phyloP scores from a whole-genome alignment of 2,329 filamentous ascomycete species.

The Ophiocordyceps camponoti-saundersi region DNA sequence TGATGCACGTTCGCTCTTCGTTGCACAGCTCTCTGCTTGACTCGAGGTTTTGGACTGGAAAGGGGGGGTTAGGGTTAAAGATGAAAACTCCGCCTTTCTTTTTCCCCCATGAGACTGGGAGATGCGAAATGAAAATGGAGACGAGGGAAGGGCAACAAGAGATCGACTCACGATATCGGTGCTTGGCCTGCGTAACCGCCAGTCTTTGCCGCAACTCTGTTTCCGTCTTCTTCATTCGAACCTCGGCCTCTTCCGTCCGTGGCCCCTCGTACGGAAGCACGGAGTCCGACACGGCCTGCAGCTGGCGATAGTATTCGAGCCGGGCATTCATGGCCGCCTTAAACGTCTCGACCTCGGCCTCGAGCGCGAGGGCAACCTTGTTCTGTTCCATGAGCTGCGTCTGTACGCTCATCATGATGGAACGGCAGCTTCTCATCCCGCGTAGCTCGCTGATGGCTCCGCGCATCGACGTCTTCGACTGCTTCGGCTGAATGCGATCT shows the following conservation, averaged over 20 bases:
- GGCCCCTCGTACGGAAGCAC: conserved; percentile 58
- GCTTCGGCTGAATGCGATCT: conserved; percentile 26
- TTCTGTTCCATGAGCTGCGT: conserved; percentile 31
- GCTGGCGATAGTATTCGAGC: conserved; percentile 76
- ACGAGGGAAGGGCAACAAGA: too few species aligned
- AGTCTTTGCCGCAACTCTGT: conserved; percentile 38
- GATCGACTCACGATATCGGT: conserved; percentile 46
- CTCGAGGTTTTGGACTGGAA: conserved; percentile 33
- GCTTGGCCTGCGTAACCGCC: conserved; percentile 49
- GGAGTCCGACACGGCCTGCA: conserved; percentile 81
- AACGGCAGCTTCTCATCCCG: conserved; percentile 33
- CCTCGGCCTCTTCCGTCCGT: conserved; percentile 30
- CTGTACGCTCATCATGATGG: conserved; percentile 36
- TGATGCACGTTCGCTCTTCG: conserved; percentile 59
- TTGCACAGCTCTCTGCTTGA: conserved; percentile 43
- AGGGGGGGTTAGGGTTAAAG: too few species aligned
- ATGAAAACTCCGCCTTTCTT: too few species aligned
- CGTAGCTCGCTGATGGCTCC: conserved; percentile 55
- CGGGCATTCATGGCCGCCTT: conserved; percentile 67
- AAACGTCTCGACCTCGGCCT: conserved; percentile 62
- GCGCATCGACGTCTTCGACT: conserved; percentile 46
- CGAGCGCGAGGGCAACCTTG: conserved; percentile 30
- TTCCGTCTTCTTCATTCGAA: conserved; percentile 12
- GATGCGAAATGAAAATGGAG: too few species aligned
- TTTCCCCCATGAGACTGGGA: background rate